Conservation (phyloP, 257 asterid species). For the Avicennia marina region DNA sequence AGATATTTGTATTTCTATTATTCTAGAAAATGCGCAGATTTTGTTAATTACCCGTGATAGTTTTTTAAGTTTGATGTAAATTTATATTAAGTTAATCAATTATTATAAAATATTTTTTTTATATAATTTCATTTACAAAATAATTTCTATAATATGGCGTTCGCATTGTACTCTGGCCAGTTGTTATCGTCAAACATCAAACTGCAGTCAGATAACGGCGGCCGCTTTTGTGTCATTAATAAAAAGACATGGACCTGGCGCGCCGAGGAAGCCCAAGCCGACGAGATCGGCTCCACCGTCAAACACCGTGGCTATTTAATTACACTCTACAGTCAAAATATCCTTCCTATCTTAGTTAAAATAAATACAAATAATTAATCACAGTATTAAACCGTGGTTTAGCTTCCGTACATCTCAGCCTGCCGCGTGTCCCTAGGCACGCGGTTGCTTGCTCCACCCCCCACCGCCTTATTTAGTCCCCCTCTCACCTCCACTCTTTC, state of each 20-base stretch:
- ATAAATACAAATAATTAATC: neutral
- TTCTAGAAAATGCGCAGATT: too few relatives aligned
- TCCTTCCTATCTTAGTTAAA: neutral
- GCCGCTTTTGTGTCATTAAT: too few relatives aligned
- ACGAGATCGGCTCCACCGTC: constrained; percentile 18
- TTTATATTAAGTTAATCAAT: too few relatives aligned
- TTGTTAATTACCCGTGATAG: too few relatives aligned
- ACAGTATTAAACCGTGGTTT: constrained; percentile 25
- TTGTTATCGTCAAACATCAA: too few relatives aligned
- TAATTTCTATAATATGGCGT: too few relatives aligned
- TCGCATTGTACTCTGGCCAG: too few relatives aligned
- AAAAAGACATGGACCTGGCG: neutral
- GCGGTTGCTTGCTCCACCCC: constrained; percentile 50
- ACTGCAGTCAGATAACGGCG: constrained; percentile 6
- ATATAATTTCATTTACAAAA: too few relatives aligned
- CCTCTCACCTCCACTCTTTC: neutral
- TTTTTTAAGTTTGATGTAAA: too few relatives aligned
- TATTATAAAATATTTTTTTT: too few relatives aligned
- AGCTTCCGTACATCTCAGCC: constrained; percentile 41
- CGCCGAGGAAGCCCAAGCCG: constrained; percentile 17
- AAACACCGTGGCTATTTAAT: constrained; percentile 1
- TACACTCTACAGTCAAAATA: constrained; percentile 14
- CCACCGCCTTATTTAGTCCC: constrained; percentile 50
- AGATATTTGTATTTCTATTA: too few relatives aligned
- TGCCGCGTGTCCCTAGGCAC: constrained; percentile 75